phyloP scores from a whole-genome alignment of 768 basidiomycete species.

The Suillus luteus region DNA sequence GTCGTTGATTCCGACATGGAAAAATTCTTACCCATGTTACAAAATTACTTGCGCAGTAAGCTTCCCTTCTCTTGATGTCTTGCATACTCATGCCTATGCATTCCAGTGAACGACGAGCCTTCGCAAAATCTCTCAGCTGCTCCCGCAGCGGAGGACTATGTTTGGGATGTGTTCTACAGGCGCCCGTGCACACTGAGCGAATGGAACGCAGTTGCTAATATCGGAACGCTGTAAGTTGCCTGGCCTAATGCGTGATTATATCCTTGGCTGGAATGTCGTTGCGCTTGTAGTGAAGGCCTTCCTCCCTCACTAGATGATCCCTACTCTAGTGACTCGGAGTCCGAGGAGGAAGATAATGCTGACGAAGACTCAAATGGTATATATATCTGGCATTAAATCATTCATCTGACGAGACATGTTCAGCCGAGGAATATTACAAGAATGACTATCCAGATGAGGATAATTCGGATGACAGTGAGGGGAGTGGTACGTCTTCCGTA shows the following conservation, averaged over 20 bases:
- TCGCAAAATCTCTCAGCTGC: slow-evolving; percentile 14
- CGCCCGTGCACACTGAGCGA: slow-evolving; percentile 59
- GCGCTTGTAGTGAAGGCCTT: slow-evolving; percentile 55
- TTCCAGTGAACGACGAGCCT: slow-evolving; percentile 30
- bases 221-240: slow-evolving; percentile 63
- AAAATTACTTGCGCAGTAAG: slow-evolving; percentile 70
- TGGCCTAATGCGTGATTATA: background rate
- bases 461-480: slow-evolving; percentile 40
- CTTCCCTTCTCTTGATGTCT: slow-evolving; percentile 5
- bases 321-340: slow-evolving; percentile 63
- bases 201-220: slow-evolving; percentile 55
- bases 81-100: background rate
- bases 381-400: slow-evolving; percentile 14
- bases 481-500: slow-evolving; percentile 35
- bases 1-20: slow-evolving; percentile 64
- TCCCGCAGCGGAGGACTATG: slow-evolving; percentile 58
- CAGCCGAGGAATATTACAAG: slow-evolving; percentile 82
- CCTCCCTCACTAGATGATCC: slow-evolving; percentile 56
- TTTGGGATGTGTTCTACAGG: slow-evolving; percentile 85
- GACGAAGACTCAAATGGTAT: slow-evolving; percentile 86
- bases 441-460: slow-evolving; percentile 86
- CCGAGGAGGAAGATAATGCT: slow-evolving; percentile 70
- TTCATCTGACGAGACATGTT: background rate
- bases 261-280: slow-evolving; percentile 6
- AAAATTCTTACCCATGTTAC: slow-evolving; percentile 76